Base-by-base conservation (phyloP, 192 early-diverging fungal genomes). In the Umbelopsis ramanniana region DNA sequence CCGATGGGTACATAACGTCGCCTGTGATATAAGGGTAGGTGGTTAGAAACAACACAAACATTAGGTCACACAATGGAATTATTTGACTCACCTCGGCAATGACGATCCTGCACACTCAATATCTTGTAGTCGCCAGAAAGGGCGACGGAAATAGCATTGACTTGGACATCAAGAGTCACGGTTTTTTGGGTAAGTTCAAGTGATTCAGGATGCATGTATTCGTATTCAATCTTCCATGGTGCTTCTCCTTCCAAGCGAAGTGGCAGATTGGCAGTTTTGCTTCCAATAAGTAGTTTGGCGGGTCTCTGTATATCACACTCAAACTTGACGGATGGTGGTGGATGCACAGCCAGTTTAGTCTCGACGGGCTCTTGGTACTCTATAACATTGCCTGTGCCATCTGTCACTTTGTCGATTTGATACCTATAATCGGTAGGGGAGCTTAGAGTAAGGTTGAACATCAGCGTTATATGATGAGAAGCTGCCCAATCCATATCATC, bases 41-140 rank as follows among this genome's bases (percentile, higher is more conserved):
- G 10, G 26, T 54, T 14, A 54, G 23, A 22, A 26, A 24, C 12
- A 21, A 9, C 0, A 26, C 12, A 24, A 8, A 54, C n/a, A 54
- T 11, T 2, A 26, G 12, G 9, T 1, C 19, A 52, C 22, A 29
- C 1, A 54, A 24, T 7, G 1, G n/a, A 54, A 24, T 19, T 19
- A 63, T 12, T 63, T 19, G 14, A 37, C 17, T 37, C 33, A 43
- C 77, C 83, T 5, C 35, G 11, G 46, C 83, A 84, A 35, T 68
- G 74, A 6, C 68, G 35, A 67, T 84, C 80, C 24, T 29, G 19
- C 3, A 84, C 67, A 43, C 67, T 72, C 1, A 82, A 54, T 2
- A 84, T 24, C 6, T 54, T 74, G 52, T 84, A 84, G 45, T 69
- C 66, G 54, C 83, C 83, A 24, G 80, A 71, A 9, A 47, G 45